Percentiles rank a stretch among this genome's conserved stretches.
Evolutionary conservation across 495 filamentous ascomycete species (phyloP).

Genomic region (Neurospora cerealis): DNA sequence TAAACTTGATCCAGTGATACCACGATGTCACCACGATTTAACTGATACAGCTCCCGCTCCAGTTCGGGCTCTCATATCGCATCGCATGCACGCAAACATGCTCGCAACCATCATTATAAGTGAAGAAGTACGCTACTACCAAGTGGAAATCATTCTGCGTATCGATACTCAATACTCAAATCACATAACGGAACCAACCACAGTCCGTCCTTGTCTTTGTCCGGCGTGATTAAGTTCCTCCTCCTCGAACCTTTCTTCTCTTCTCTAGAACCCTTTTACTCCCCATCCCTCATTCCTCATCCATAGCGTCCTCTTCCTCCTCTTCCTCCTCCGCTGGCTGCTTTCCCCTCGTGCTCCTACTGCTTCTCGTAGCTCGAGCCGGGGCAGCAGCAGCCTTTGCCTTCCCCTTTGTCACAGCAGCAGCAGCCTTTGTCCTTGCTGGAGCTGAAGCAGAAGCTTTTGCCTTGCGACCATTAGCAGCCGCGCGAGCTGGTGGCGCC

Average conservation of each 20-base stretch:
- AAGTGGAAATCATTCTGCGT: neutral
- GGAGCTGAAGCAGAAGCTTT: conserved; percentile 5
- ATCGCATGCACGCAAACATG: neutral
- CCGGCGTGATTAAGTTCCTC: too few relatives aligned
- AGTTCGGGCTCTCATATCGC: neutral
- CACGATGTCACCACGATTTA: neutral
- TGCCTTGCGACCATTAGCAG: conserved; percentile 11
- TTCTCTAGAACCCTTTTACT: neutral
- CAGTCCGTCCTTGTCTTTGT: too few relatives aligned
- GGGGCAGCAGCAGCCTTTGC: conserved; percentile 1
- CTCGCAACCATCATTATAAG: neutral
- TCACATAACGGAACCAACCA: neutral
- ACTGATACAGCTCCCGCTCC: neutral
- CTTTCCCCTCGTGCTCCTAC: conserved; percentile 5
- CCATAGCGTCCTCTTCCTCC: neutral
- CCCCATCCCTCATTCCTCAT: neutral
- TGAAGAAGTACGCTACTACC: neutral
- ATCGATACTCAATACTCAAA: neutral
- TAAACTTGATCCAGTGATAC: neutral
- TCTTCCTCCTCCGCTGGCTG: neutral
- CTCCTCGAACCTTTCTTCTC: neutral
- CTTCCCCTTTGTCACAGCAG: conserved; percentile 1
- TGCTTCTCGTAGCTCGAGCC: conserved; percentile 2
- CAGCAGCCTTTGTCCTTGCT: conserved; percentile 1
- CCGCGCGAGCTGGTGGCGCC: neutral